Conservation (phyloP, 108 stramenopile species). For the Pseudonitzschia delicatissima region DNA sequence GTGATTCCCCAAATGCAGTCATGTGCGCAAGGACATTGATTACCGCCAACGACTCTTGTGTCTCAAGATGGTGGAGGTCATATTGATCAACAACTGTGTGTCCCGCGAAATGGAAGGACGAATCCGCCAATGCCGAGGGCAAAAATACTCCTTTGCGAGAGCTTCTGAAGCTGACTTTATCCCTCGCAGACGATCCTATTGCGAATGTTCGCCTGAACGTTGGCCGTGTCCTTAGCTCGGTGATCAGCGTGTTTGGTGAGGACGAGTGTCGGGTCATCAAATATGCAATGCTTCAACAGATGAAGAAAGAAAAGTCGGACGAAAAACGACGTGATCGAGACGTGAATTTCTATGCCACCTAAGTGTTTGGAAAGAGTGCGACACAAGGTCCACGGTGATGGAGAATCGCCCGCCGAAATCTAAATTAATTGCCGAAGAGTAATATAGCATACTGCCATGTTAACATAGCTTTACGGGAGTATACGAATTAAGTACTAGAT, state of each 20-base stretch:
- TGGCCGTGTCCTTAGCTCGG: constrained; percentile 57
- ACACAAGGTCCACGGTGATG: constrained; percentile 8
- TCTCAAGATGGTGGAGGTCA: constrained; percentile 83
- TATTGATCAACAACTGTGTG: constrained; percentile 61
- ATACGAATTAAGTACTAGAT: too few species aligned
- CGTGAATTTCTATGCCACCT: constrained; percentile 72
- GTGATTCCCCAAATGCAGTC: constrained; percentile 71
- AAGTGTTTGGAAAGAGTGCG: constrained; percentile 35
- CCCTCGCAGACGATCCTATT: constrained; percentile 66
- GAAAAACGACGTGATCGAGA: constrained; percentile 68
- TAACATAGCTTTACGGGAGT: too few species aligned
- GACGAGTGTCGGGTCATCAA: constrained; percentile 58
- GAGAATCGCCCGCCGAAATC: too few species aligned
- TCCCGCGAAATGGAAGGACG: constrained; percentile 38
- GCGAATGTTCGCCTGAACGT: constrained; percentile 88
- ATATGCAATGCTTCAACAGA: constrained; percentile 59
- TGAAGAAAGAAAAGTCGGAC: constrained; percentile 56
- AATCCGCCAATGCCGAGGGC: constrained; percentile 28
- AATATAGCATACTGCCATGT: too few species aligned
- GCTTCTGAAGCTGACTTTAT: constrained; percentile 63
- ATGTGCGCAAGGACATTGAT: constrained; percentile 58
- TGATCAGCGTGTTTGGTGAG: constrained; percentile 55
- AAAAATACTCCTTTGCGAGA: constrained; percentile 55
- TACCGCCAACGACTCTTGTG: constrained; percentile 76
- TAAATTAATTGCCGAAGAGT: too few species aligned